Conservation (phyloP, 2,329 filamentous ascomycete genomes). For the Fusarium armeniacum region DNA sequence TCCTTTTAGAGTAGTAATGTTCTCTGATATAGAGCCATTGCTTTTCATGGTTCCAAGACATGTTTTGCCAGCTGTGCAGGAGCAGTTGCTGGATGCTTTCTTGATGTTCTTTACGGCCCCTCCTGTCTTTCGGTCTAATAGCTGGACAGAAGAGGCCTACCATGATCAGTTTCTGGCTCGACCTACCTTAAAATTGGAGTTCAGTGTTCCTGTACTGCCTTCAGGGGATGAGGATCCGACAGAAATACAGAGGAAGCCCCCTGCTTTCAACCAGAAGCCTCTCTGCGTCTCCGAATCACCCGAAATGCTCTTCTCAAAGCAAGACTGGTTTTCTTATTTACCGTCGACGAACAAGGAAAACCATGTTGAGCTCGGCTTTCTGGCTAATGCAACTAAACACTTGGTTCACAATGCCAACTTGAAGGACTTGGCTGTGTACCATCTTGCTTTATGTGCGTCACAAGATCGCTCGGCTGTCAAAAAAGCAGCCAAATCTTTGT, state of each 20-base stretch:
- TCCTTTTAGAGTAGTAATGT: conserved; percentile 85
- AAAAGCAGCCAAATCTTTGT: conserved; percentile 78
- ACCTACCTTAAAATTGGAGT: conserved; percentile 5
- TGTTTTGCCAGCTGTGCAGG: conserved; percentile 54
- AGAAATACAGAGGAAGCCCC: conserved; percentile 45
- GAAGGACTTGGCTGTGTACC: conserved; percentile 72
- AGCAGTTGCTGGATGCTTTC: conserved; percentile 76
- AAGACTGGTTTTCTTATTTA: conserved; percentile 62
- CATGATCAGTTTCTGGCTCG: conserved; percentile 52
- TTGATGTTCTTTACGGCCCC: conserved; percentile 77
- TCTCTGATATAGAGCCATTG: conserved; percentile 78
- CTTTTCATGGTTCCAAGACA: conserved; percentile 66
- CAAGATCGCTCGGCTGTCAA: conserved; percentile 69
- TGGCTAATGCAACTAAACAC: conserved; percentile 68
- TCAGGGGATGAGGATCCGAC: conserved; percentile 34
- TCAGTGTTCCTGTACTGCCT: neutral
- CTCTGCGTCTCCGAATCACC: conserved; percentile 55
- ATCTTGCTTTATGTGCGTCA: conserved; percentile 74
- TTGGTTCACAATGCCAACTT: conserved; percentile 63
- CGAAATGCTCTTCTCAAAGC: conserved; percentile 67
- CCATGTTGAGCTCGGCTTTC: conserved; percentile 60
- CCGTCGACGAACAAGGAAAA: conserved; percentile 43
- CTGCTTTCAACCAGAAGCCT: conserved; percentile 52
- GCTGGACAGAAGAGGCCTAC: conserved; percentile 51
- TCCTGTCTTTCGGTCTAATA: conserved; percentile 54